phyloP scores from a whole-genome alignment of 805 yeast genomes.

The Limtongozyma cylindracea region DNA sequence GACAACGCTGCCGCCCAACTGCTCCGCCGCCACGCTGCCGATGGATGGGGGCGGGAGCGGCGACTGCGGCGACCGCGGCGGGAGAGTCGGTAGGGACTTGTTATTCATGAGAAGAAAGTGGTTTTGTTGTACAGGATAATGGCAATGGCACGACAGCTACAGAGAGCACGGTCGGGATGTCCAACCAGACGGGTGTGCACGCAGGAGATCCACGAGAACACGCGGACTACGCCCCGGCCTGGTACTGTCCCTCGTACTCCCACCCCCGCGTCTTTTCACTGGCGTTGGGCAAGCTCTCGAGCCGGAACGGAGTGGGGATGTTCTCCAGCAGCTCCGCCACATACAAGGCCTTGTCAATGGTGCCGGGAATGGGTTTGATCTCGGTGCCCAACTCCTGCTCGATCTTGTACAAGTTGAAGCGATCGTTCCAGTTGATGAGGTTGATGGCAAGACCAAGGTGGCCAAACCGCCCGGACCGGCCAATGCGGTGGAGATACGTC shows the following conservation, averaged over 20 bases:
- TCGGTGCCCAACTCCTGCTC: conserved; percentile 97
- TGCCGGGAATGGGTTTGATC: conserved; percentile 89
- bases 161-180: too few relatives aligned
- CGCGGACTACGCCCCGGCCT: too few relatives aligned
- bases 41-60: too few relatives aligned
- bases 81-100: too few relatives aligned
- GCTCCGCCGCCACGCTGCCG: too few relatives aligned
- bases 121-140: too few relatives aligned
- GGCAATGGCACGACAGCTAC: too few relatives aligned
- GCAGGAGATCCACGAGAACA: too few relatives aligned
- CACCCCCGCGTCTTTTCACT: conserved; percentile 7
- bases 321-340: conserved; percentile 57
- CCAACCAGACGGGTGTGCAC: too few relatives aligned
- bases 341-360: conserved; percentile 69
- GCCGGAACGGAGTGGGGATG: conserved; percentile 78
- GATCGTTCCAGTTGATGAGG: conserved; percentile 89
- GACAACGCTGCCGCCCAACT: too few relatives aligned
- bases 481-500: conserved; percentile 92
- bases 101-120: too few relatives aligned
- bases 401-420: conserved; percentile 78
- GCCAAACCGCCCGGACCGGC: conserved; percentile 98
- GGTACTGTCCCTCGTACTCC: conserved; percentile 21
- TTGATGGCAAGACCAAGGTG: conserved; percentile 95
- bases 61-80: too few relatives aligned
- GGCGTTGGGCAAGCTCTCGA: conserved; percentile 28